These are phyloP conservation scores for Cyclocybe aegerita DNA, from an alignment of 768 basidiomycete genomes.

Conservation along the genomic window DNA sequence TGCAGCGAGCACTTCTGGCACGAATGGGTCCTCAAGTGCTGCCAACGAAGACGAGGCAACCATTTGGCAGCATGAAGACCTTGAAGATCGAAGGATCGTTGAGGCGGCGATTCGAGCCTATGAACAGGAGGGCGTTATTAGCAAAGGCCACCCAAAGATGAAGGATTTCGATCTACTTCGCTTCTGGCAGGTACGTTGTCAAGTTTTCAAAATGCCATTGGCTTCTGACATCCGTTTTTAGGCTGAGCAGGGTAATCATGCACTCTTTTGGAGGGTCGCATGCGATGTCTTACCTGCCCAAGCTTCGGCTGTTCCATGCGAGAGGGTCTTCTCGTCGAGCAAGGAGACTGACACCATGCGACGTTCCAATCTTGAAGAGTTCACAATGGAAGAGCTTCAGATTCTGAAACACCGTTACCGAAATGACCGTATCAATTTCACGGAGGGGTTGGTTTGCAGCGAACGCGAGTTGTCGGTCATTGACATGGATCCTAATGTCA, in stretches of 20 bases:
- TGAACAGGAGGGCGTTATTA: too few relatives aligned
- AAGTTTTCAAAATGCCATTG: too few relatives aligned
- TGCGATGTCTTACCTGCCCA: constrained; percentile 27
- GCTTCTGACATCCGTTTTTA: background rate
- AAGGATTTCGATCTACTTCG: too few relatives aligned
- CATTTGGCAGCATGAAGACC: too few relatives aligned
- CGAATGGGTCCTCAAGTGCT: too few relatives aligned
- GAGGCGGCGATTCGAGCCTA: too few relatives aligned
- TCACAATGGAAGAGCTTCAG: constrained; percentile 28
- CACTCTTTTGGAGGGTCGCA: constrained; percentile 20
- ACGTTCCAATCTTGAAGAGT: constrained; percentile 14
- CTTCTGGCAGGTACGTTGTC: too few relatives aligned
- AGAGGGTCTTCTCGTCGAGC: constrained; percentile 29
- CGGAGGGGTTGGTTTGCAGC: constrained; percentile 6
- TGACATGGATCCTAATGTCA: constrained; percentile 1
- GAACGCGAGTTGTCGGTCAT: background rate
- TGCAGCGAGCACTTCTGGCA: too few relatives aligned
- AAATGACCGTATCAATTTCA: constrained; percentile 20
- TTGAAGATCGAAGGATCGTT: too few relatives aligned
- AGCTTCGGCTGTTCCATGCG: constrained; percentile 28
- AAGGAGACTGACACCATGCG: constrained; percentile 25
- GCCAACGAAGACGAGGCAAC: too few relatives aligned
- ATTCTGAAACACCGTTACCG: constrained; percentile 27
- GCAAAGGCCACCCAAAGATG: too few relatives aligned
- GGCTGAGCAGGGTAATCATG: too few relatives aligned